These are phyloP conservation scores for Fusarium anthophilum DNA, from an alignment of 2,329 filamentous ascomycete species.

Conservation along the genomic window DNA sequence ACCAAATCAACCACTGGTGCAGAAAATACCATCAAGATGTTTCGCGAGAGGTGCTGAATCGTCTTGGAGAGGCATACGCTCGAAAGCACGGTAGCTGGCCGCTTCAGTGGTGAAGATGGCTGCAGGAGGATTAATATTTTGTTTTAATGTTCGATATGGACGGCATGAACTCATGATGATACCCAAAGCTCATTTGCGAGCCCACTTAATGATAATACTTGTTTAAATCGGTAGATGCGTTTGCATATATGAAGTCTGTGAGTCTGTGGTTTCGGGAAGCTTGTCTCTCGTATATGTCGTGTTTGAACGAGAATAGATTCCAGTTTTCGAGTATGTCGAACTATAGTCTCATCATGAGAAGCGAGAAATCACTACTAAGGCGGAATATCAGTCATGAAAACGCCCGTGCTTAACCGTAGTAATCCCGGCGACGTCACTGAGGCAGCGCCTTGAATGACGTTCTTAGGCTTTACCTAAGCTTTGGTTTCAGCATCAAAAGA, in stretches of 20 bases:
- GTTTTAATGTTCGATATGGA: constrained; percentile 6
- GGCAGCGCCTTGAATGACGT: constrained; percentile 44
- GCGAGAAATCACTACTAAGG: not conserved
- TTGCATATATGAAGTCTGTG: constrained; percentile 20
- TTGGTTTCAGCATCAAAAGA: not conserved
- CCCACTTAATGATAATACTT: constrained; percentile 26
- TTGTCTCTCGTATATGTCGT: not conserved
- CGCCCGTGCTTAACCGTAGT: constrained; percentile 35
- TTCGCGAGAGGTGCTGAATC: constrained; percentile 9
- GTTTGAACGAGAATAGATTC: not conserved
- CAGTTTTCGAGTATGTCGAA: not conserved
- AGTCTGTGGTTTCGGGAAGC: not conserved
- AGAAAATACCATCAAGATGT: constrained; percentile 28
- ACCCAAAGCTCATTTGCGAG: constrained; percentile 17
- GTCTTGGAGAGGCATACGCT: constrained; percentile 17
- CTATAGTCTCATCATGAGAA: not conserved
- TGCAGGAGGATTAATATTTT: not conserved
- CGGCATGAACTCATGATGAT: constrained; percentile 23
- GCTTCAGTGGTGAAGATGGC: constrained; percentile 13
- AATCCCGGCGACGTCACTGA: constrained; percentile 39
- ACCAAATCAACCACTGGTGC: constrained; percentile 24
- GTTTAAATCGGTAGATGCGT: not conserved
- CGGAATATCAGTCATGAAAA: not conserved
- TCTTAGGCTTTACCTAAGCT: constrained; percentile 25
- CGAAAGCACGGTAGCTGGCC: constrained; percentile 19